Conservation (phyloP, 2,329 filamentous ascomycete species). For the Nakataea oryzae region DNA sequence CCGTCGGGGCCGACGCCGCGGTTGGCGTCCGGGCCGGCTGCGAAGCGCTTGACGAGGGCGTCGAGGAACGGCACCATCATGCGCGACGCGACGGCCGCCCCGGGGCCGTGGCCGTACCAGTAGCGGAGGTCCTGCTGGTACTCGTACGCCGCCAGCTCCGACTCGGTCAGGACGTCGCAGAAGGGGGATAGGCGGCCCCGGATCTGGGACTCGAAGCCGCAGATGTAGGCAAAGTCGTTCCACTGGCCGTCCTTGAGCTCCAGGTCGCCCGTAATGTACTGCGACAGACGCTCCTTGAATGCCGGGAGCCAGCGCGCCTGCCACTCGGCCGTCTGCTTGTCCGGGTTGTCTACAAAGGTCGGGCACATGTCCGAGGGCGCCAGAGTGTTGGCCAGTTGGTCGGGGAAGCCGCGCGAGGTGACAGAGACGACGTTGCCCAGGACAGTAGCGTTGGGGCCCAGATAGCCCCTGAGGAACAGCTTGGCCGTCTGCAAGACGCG, state of each 20-base stretch:
- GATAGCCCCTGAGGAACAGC: slow-evolving; percentile 50
- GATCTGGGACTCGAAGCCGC: slow-evolving; percentile 61
- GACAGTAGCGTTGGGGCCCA: slow-evolving; percentile 42
- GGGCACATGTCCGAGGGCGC: slow-evolving; percentile 54
- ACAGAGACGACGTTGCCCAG: slow-evolving; percentile 47
- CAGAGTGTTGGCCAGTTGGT: slow-evolving; percentile 50
- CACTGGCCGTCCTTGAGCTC: slow-evolving; percentile 34
- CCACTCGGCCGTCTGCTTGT: slow-evolving; percentile 37
- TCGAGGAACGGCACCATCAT: slow-evolving; percentile 54
- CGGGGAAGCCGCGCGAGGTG: slow-evolving; percentile 39
- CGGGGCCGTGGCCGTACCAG: slow-evolving; percentile 54
- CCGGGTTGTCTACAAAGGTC: slow-evolving; percentile 42
- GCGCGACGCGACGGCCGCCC: slow-evolving; percentile 38
- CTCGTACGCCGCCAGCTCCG: slow-evolving; percentile 53
- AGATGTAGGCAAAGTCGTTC: slow-evolving; percentile 50
- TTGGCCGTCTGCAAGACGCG: slow-evolving; percentile 52
- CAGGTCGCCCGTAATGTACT: slow-evolving; percentile 40
- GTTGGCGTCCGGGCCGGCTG: slow-evolving; percentile 33
- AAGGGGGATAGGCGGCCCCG: slow-evolving; percentile 49
- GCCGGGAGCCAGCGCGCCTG: slow-evolving; percentile 30
- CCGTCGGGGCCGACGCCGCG: slow-evolving; percentile 35
- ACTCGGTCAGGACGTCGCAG: slow-evolving; percentile 50
- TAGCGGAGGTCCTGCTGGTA: slow-evolving; percentile 60
- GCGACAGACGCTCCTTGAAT: slow-evolving; percentile 42
- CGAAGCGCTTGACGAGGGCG: slow-evolving; percentile 39